phyloP scores from a whole-genome alignment of 139 green algal genomes.

The Chlamydomonas incerta region DNA sequence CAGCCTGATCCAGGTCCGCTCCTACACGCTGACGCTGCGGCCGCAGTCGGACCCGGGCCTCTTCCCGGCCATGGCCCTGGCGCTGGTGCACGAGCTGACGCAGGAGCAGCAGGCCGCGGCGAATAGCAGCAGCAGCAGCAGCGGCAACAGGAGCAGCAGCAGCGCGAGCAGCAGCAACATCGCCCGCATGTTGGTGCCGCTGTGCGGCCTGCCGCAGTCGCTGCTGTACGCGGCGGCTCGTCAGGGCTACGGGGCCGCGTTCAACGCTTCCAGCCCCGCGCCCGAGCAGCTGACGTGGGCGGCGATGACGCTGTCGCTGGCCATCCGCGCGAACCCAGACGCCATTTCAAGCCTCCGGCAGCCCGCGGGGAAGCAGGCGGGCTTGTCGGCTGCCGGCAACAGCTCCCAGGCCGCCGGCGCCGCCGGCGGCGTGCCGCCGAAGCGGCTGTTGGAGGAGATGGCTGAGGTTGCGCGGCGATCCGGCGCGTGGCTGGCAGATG shows the following conservation, averaged over 20 bases:
- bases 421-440: too few relatives aligned
- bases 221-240: background rate
- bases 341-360: background rate
- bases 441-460: too few relatives aligned
- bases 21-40: slow-evolving; percentile 7
- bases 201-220: slow-evolving; percentile 23
- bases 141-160: background rate
- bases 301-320: background rate
- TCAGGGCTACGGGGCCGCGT: background rate
- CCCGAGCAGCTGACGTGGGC: slow-evolving; percentile 8
- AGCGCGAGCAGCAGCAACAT: too few relatives aligned
- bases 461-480: too few relatives aligned
- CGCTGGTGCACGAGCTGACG: background rate
- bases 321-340: background rate
- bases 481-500: too few relatives aligned
- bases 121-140: too few relatives aligned
- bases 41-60: background rate
- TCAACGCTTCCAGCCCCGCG: background rate
- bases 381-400: background rate
- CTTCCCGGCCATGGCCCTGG: background rate
- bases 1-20: background rate
- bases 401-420: too few relatives aligned
- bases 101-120: too few relatives aligned
- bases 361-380: background rate
- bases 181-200: background rate